phyloP scores from a whole-genome alignment of 139 green algal species.

The Closterium sp. region DNA sequence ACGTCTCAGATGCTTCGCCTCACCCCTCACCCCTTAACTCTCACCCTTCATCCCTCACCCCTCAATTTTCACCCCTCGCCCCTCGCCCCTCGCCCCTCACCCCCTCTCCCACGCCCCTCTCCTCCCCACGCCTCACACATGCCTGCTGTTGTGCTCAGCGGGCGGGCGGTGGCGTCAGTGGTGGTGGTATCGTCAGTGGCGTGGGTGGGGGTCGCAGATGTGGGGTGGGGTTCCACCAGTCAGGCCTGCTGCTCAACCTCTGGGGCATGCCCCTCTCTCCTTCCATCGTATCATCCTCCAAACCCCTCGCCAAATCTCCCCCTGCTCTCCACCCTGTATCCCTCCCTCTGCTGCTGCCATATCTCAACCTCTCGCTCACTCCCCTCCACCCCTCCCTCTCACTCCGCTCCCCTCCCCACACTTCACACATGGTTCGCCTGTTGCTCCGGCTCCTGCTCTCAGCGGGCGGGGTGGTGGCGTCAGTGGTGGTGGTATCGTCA shows the following conservation, averaged over 20 bases:
- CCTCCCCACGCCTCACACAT: no score
- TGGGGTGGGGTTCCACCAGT: not conserved
- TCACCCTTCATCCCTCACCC: not conserved
- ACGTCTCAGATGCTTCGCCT: conserved; percentile 13
- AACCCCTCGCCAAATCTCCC: no score
- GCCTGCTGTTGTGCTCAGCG: not conserved
- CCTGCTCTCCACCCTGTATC: no score
- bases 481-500: conserved; percentile 5
- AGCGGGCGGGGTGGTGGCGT: conserved; percentile 9
- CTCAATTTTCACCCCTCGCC: not conserved
- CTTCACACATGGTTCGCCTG: not conserved
- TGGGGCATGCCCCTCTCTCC: conserved; percentile 1
- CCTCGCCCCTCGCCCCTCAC: not conserved
- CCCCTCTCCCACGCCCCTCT: no score
- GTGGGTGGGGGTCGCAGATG: conserved; percentile 9
- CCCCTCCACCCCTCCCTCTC: no score
- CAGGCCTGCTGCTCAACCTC: not conserved
- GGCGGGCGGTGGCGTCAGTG: conserved; percentile 2
- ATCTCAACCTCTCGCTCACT: not conserved
- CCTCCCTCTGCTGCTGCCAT: no score
- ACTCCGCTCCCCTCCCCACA: no score
- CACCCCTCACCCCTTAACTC: not conserved
- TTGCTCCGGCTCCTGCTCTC: not conserved
- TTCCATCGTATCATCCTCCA: no score
- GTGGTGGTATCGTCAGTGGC: conserved; percentile 9